Evolutionary conservation across 169 alveolate genomes (phyloP).

Genomic region (Eimeria brunetti): DNA sequence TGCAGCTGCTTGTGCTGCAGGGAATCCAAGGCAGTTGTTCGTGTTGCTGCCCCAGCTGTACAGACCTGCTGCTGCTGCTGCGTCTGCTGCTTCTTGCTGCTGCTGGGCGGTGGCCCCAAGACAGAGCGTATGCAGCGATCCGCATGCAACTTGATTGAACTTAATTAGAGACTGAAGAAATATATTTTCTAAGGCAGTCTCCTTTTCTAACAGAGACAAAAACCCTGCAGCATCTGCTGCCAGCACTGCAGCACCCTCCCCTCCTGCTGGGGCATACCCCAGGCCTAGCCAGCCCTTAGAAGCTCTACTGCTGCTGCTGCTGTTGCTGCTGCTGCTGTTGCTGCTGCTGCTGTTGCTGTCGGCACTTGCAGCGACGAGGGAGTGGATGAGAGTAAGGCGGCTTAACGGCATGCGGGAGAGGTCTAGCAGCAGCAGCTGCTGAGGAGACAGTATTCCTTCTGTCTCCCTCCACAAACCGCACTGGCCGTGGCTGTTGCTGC

Average conservation of each 20-base stretch:
- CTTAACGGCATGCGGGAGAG: slow-evolving; percentile 29
- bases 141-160: slow-evolving; percentile 72
- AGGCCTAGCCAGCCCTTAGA: background rate
- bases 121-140: slow-evolving; percentile 61
- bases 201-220: background rate
- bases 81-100: background rate
- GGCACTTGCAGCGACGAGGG: slow-evolving; percentile 25
- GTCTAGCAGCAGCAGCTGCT: slow-evolving; percentile 49
- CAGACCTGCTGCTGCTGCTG: background rate
- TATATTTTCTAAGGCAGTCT: background rate
- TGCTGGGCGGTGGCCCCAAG: background rate
- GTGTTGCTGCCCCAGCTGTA: slow-evolving; percentile 69
- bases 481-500: slow-evolving; percentile 76
- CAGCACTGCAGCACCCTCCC: background rate
- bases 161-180: background rate
- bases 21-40: slow-evolving; percentile 72
- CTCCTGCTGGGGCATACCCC: slow-evolving; percentile 12
- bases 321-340: background rate
- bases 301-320: background rate
- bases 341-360: slow-evolving; percentile 5
- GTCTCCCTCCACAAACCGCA: slow-evolving; percentile 30
- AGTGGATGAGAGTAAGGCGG: slow-evolving; percentile 22
- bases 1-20: slow-evolving; percentile 12
- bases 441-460: slow-evolving; percentile 3
- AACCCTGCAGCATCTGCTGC: slow-evolving; percentile 35